Evolutionary conservation across 352 stramenopile genomes (phyloP).

Genomic region (Phytophthora colocasiae): DNA sequence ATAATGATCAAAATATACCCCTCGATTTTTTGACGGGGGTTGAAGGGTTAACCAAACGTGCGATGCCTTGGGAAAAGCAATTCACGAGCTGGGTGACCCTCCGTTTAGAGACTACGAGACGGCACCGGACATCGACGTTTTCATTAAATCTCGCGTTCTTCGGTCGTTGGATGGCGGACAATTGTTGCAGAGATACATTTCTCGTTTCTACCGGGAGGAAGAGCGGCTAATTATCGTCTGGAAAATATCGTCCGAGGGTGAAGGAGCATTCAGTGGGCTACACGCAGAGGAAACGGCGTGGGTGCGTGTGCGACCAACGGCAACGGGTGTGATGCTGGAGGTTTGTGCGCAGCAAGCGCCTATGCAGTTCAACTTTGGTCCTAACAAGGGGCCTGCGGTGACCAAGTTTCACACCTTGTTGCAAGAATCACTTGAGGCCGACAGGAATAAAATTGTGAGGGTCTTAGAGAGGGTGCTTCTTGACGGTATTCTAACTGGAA

Average conservation of each 20-base stretch:
- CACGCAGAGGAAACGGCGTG: slow-evolving; percentile 34
- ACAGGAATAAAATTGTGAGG: slow-evolving; percentile 17
- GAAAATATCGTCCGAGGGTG: slow-evolving; percentile 48
- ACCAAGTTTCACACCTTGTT: slow-evolving; percentile 33
- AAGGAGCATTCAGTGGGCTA: slow-evolving; percentile 27
- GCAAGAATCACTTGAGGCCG: slow-evolving; percentile 14
- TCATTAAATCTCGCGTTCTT: slow-evolving; percentile 36
- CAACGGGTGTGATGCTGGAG: slow-evolving; percentile 30
- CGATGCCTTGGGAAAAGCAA: slow-evolving; percentile 7
- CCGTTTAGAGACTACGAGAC: neutral
- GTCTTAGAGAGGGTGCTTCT: slow-evolving; percentile 26
- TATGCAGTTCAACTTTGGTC: slow-evolving; percentile 6
- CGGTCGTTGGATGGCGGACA: neutral
- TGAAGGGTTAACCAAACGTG: slow-evolving; percentile 19
- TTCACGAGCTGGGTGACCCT: slow-evolving; percentile 7
- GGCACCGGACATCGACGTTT: slow-evolving; percentile 25
- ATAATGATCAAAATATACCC: too few species aligned
- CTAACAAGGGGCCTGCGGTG: slow-evolving; percentile 6
- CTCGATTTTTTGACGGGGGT: too few species aligned
- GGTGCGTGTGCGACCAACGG: slow-evolving; percentile 14
- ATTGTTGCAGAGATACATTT: slow-evolving; percentile 34
- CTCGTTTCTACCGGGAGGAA: slow-evolving; percentile 42
- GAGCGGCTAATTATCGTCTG: slow-evolving; percentile 59
- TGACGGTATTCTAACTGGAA: slow-evolving; percentile 15
- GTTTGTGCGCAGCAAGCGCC: slow-evolving; percentile 44